Conservation (phyloP, 192 early-diverging fungal species). For the Coemansia sp. region DNA sequence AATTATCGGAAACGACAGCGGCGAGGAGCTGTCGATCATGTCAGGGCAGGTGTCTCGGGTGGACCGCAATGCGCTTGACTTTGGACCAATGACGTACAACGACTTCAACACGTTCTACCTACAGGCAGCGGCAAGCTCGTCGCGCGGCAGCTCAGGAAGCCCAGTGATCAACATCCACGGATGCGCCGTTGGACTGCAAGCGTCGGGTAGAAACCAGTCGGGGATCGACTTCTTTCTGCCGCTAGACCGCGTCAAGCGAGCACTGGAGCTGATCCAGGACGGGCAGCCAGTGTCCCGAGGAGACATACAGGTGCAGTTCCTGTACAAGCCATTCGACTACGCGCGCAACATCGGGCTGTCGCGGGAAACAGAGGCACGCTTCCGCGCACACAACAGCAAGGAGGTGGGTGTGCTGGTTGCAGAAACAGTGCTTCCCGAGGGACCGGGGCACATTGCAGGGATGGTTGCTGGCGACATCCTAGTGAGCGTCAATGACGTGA, state of each 20-base stretch:
- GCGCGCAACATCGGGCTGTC: conserved; percentile 65
- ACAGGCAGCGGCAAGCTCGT: conserved; percentile 68
- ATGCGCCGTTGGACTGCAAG: conserved; percentile 62
- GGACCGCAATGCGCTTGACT: conserved; percentile 69
- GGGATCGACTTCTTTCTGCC: conserved; percentile 71
- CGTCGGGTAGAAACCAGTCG: conserved; percentile 56
- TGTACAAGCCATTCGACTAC: conserved; percentile 69
- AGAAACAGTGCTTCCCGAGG: conserved; percentile 60
- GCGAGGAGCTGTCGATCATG: conserved; percentile 75
- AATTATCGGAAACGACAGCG: conserved; percentile 75
- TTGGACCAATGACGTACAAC: conserved; percentile 68
- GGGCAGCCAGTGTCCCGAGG: conserved; percentile 63
- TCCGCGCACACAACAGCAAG: conserved; percentile 60
- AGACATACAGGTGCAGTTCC: conserved; percentile 69
- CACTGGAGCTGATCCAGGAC: conserved; percentile 57
- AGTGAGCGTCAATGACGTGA: conserved; percentile 58
- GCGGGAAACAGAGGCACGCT: conserved; percentile 58
- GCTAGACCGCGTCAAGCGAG: conserved; percentile 67
- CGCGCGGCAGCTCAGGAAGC: conserved; percentile 71
- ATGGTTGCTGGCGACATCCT: conserved; percentile 69
- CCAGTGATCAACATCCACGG: conserved; percentile 75
- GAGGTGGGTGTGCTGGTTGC: conserved; percentile 68
- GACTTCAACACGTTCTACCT: conserved; percentile 82
- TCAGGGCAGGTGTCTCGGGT: conserved; percentile 68
- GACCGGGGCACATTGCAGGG: conserved; percentile 57